Conservation (phyloP, 257 asterid species). For the Solanum chilense region DNA sequence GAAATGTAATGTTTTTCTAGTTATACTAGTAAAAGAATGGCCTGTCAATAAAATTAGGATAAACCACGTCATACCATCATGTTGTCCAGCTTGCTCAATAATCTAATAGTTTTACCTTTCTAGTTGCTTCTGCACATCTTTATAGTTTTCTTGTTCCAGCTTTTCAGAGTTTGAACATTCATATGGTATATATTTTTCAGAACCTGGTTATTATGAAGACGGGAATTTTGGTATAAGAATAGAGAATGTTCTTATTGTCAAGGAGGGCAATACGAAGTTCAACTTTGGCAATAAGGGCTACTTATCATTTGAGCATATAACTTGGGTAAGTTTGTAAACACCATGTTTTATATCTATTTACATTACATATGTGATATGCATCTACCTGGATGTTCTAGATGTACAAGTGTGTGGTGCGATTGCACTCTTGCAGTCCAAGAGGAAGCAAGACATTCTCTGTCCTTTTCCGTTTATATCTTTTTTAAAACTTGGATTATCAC, state of each 20-base stretch:
- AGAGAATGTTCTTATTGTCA: conserved; percentile 83
- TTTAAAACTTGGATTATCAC: background rate
- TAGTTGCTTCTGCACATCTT: background rate
- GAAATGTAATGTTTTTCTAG: background rate
- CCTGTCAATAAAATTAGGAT: background rate
- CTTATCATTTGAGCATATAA: conserved; percentile 75
- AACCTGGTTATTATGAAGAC: conserved; percentile 96
- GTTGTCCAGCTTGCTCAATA: background rate
- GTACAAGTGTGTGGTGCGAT: background rate
- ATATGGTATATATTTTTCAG: conserved; percentile 22
- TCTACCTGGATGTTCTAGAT: background rate
- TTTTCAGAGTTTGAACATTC: background rate
- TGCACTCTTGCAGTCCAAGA: background rate
- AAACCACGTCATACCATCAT: background rate
- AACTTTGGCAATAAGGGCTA: conserved; percentile 75
- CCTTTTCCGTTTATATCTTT: background rate
- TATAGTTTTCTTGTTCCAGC: background rate
- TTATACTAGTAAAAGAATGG: background rate
- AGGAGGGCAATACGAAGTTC: conserved; percentile 76
- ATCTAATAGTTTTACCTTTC: background rate
- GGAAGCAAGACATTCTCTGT: background rate
- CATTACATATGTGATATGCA: background rate
- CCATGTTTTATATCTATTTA: background rate
- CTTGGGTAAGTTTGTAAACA: conserved; percentile 51
- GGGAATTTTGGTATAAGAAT: conserved; percentile 87